Conservation (phyloP, 1,284 basidiomycete species). For the Rhodotorula sp. region DNA sequence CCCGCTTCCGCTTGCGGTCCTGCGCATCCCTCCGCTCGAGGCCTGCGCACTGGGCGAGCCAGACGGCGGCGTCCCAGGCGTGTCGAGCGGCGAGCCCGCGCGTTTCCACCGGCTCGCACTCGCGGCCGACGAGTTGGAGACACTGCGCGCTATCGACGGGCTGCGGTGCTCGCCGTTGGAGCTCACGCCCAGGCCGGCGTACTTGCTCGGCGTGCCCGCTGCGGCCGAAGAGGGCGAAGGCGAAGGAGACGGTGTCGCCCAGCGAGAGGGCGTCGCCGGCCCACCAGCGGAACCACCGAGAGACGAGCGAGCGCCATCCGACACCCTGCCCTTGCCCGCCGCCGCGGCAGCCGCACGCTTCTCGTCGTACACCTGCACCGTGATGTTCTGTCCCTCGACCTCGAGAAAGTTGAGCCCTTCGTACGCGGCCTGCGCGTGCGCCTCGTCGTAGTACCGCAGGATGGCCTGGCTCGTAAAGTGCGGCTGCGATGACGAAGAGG, state of each 20-base stretch:
- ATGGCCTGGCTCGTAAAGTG: slow-evolving; percentile 33
- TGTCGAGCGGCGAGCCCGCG: too few relatives aligned
- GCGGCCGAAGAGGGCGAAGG: too few relatives aligned
- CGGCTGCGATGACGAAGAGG: background rate
- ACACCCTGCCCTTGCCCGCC: background rate
- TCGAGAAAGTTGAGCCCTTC: slow-evolving; percentile 40
- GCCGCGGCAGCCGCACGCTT: background rate
- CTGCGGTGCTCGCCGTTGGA: too few relatives aligned
- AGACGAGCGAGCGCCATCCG: background rate
- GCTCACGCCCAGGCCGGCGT: too few relatives aligned
- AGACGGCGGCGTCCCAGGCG: background rate
- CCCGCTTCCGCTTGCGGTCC: background rate
- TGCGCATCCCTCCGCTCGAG: background rate
- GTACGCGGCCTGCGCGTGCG: slow-evolving; percentile 28
- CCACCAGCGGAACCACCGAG: background rate
- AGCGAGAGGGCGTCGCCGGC: too few relatives aligned
- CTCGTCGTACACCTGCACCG: slow-evolving; percentile 33
- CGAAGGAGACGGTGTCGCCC: too few relatives aligned
- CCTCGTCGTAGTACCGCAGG: slow-evolving; percentile 37
- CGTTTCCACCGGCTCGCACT: too few relatives aligned
- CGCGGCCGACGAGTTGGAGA: too few relatives aligned
- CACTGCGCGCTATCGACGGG: too few relatives aligned
- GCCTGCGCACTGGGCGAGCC: too few relatives aligned
- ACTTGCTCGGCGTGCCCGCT: too few relatives aligned
- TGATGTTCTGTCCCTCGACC: slow-evolving; percentile 35